Base-by-base conservation (phyloP, 805 yeast species). In the Komagataella pastoris region DNA sequence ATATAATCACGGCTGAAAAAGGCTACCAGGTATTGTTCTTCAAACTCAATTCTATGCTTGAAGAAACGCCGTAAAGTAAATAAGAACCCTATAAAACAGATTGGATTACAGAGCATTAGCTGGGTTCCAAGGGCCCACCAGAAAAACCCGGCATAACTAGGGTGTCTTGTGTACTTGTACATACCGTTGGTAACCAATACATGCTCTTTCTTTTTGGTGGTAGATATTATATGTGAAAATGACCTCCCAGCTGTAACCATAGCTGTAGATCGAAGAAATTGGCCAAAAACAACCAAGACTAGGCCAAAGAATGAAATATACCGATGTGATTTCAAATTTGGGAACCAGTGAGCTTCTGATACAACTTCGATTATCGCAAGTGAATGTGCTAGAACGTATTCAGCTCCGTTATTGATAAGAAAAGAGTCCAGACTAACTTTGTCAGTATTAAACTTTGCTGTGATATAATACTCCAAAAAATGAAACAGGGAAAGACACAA, bases 101-200 rank as follows among this genome's bases (percentile, higher is more conserved):
- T 48, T 6, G 85, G 80, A 65, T 89, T 93, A 47, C 79, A 66
- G 53, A 91, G 65, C 54, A 83, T 56, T 48, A 93, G 21, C 62
- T 91, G 96, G 1, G 88, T 73, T 0, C 97, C 97, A 3, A 90
- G 57, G 12, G 95, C 91, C 97, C 98, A 93, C 79, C 88, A 81
- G 61, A 81, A 90, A 64, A 85, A 93, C 0, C 97, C 99, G 46
- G 81, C 75, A 65, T 93, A 93, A 49, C 95, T 83, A 6, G 99
- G 99, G 64, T 93, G 99, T 54, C 99, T 73, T 14, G 78, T 67
- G 23, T 66, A 56, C 1, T 71, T 53, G 64, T 91, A 93, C 3
- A 91, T 68, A 0, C 97, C 98, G 8, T 65, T 57, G 0, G 88
- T 87, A 10, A 93, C 83, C 47, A 93, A 70, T 7, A 57, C 66